Evolutionary conservation across 75 land plant species (phyloP).

Genomic region (Ceratopteris richardii): DNA sequence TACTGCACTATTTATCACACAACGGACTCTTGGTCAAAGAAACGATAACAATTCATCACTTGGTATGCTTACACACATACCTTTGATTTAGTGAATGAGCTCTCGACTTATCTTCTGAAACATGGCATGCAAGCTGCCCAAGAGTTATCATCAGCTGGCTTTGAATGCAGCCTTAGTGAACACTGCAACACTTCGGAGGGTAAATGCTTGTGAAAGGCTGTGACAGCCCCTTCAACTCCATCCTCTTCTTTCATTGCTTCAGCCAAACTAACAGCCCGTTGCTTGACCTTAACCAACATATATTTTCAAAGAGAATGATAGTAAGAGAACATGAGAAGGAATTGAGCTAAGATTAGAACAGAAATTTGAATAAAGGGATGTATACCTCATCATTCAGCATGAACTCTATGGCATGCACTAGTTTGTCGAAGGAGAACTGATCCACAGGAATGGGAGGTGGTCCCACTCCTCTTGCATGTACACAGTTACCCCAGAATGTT

Average conservation of each 20-base stretch:
- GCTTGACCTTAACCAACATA: conserved; percentile 18
- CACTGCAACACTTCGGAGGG: not conserved
- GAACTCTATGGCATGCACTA: conserved; percentile 64
- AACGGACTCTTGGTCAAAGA: too few species aligned
- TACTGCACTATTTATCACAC: too few species aligned
- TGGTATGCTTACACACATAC: too few species aligned
- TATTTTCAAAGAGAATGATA: not conserved
- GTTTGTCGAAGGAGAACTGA: conserved; percentile 66
- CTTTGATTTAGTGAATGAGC: too few species aligned
- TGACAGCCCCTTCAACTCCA: conserved; percentile 32
- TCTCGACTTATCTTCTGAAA: too few species aligned
- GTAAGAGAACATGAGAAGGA: not conserved
- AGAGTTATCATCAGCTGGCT: too few species aligned
- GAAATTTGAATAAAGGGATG: not conserved
- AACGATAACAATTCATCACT: too few species aligned
- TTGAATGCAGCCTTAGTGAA: too few species aligned
- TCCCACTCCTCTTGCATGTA: conserved; percentile 91
- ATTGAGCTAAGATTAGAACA: not conserved
- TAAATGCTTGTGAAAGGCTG: conserved; percentile 32
- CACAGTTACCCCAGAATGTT: conserved; percentile 97
- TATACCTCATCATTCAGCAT: conserved; percentile 78
- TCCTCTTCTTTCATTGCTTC: conserved; percentile 35
- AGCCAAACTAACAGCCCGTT: conserved; percentile 22
- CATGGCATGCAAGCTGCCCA: too few species aligned
- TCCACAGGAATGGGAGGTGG: conserved; percentile 90